Evolutionary conservation across 2,329 filamentous ascomycete species (phyloP).

Genomic region (Cytospora mali): DNA sequence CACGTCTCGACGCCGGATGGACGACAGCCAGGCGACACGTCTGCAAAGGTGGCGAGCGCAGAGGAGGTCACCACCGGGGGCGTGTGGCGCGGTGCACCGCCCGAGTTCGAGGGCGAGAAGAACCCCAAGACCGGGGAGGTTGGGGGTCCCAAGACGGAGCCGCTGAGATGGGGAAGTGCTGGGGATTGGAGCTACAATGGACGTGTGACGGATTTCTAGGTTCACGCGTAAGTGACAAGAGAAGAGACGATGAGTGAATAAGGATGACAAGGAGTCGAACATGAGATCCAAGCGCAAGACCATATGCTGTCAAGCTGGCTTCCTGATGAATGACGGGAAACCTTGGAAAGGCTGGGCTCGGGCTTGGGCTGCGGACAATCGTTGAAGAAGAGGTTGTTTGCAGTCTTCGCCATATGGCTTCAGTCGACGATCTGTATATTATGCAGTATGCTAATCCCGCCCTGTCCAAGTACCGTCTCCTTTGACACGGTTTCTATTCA

Average conservation of each 20-base stretch:
- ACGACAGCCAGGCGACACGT: too few species aligned
- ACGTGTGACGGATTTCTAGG: constrained; percentile 82
- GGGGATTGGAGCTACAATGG: constrained; percentile 95
- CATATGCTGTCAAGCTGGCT: too few species aligned
- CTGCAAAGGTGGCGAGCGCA: constrained; percentile 35
- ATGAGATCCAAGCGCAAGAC: too few species aligned
- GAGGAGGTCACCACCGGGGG: constrained; percentile 62
- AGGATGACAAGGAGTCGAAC: not conserved
- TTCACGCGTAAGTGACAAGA: not conserved
- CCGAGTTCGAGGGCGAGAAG: constrained; percentile 88
- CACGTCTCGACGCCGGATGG: constrained; percentile 34
- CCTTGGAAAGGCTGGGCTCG: too few species aligned
- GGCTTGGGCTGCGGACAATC: too few species aligned
- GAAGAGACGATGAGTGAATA: not conserved
- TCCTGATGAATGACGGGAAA: too few species aligned
- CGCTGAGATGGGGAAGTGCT: constrained; percentile 76
- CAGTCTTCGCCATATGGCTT: too few species aligned
- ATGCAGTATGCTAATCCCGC: too few species aligned
- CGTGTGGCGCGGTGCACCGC: constrained; percentile 74
- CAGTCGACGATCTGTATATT: too few species aligned
- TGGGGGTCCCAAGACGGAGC: constrained; percentile 96
- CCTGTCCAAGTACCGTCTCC: too few species aligned
- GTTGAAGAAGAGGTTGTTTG: too few species aligned
- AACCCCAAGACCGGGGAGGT: constrained; percentile 96
- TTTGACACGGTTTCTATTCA: too few species aligned